Evolutionary conservation across 2,329 filamentous ascomycete genomes (phyloP).

Genomic region (Boeremia exigua): DNA sequence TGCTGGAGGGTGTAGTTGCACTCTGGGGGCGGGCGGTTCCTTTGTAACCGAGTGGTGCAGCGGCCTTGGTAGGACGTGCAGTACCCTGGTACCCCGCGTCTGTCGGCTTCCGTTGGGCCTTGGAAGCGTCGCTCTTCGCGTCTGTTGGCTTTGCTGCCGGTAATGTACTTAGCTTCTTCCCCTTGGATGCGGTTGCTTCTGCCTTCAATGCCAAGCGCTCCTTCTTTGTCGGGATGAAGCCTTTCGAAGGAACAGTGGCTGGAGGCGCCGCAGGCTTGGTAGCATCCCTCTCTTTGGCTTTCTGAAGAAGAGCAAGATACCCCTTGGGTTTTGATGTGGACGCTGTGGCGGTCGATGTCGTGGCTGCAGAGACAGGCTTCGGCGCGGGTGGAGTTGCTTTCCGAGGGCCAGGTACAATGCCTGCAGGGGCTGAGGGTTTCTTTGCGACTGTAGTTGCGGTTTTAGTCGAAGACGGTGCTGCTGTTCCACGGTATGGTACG

Average conservation of each 20-base stretch:
- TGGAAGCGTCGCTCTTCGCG: slow-evolving; percentile 33
- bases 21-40: slow-evolving; percentile 42
- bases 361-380: slow-evolving; percentile 26
- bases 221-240: slow-evolving; percentile 61
- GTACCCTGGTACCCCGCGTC: slow-evolving; percentile 57
- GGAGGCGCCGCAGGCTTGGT: slow-evolving; percentile 62
- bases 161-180: slow-evolving; percentile 38
- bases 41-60: slow-evolving; percentile 46
- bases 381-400: slow-evolving; percentile 30
- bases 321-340: slow-evolving; percentile 69
- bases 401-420: slow-evolving; percentile 19
- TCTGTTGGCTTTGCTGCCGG: slow-evolving; percentile 21
- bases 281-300: slow-evolving; percentile 67
- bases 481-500: slow-evolving; percentile 49
- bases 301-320: slow-evolving; percentile 75
- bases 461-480: slow-evolving; percentile 36
- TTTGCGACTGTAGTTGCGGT: slow-evolving; percentile 30
- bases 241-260: slow-evolving; percentile 74
- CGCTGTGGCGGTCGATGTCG: slow-evolving; percentile 33
- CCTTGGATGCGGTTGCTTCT: slow-evolving; percentile 51
- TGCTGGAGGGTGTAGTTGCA: slow-evolving; percentile 31
- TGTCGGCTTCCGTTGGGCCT: slow-evolving; percentile 46
- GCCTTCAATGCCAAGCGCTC: slow-evolving; percentile 56
- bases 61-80: slow-evolving; percentile 50
- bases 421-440: slow-evolving; percentile 29